A percentile compares a stretch with the other conserved stretches of the same genome.
Evolutionary conservation across 2,329 filamentous ascomycete genomes (phyloP).

Genomic region (Aureobasidium sp.): DNA sequence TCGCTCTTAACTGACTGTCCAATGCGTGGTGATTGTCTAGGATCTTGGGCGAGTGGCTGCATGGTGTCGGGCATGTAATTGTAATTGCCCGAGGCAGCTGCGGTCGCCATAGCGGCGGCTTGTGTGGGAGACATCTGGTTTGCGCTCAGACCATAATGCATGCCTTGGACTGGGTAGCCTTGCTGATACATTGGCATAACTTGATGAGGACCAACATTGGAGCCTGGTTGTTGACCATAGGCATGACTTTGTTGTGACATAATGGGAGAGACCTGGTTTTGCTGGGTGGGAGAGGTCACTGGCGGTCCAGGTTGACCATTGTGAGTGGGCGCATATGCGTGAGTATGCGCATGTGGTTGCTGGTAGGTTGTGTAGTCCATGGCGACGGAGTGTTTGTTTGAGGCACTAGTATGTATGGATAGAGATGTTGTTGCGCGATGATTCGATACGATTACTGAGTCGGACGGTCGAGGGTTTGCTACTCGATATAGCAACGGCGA

Average conservation of each 20-base stretch:
- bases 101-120: constrained; percentile 79
- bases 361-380: constrained; percentile 44
- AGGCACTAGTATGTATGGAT: neutral
- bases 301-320: constrained; percentile 32
- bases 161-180: constrained; percentile 59
- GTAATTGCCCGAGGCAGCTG: constrained; percentile 72
- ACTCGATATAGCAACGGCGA: neutral
- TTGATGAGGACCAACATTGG: constrained; percentile 40
- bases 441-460: neutral
- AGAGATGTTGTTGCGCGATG: neutral
- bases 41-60: constrained; percentile 48
- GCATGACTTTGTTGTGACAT: constrained; percentile 59
- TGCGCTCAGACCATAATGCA: constrained; percentile 68
- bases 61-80: constrained; percentile 57
- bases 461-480: neutral
- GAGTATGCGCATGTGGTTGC: constrained; percentile 32
- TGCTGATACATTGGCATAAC: constrained; percentile 67
- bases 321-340: constrained; percentile 26
- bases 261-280: constrained; percentile 70
- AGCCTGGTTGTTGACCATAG: constrained; percentile 54
- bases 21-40: constrained; percentile 67
- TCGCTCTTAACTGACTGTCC: constrained; percentile 57
- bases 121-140: constrained; percentile 54
- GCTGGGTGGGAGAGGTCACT: constrained; percentile 64
- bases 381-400: constrained; percentile 16